Conservation (phyloP, 257 asterid genomes). For the Ophiorrhiza pumila region DNA sequence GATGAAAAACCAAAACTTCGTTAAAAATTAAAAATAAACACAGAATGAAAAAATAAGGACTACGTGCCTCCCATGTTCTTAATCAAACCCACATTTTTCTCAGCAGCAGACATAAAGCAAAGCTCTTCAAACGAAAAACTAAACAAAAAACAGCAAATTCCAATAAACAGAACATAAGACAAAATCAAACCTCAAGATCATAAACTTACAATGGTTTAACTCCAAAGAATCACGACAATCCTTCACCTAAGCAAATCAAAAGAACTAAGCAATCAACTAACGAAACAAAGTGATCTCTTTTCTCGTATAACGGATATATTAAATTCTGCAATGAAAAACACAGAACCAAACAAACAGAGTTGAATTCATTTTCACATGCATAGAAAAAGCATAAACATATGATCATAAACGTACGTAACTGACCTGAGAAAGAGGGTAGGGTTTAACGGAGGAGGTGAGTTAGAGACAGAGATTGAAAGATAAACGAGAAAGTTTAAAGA, state of each 20-base stretch:
- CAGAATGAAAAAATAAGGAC: too few relatives aligned
- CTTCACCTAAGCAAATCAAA: background rate
- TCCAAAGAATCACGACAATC: background rate
- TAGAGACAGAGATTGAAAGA: too few relatives aligned
- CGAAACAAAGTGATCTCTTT: background rate
- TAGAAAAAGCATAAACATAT: background rate
- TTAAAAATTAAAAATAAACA: too few relatives aligned
- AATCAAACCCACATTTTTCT: background rate
- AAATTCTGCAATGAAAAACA: too few relatives aligned
- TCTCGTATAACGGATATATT: background rate
- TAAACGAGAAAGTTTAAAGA: background rate
- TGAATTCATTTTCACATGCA: too few relatives aligned
- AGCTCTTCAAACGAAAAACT: too few relatives aligned
- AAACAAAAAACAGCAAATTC: too few relatives aligned
- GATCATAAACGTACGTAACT: background rate
- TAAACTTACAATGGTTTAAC: background rate
- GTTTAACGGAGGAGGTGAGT: background rate
- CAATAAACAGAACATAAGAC: background rate
- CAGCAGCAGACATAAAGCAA: background rate
- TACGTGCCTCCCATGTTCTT: too few relatives aligned
- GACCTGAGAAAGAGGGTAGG: constrained; percentile 1
- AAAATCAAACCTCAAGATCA: background rate
- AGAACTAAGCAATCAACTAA: background rate
- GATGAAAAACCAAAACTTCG: background rate
- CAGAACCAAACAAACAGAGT: too few relatives aligned